Evolutionary conservation across 805 yeast species (phyloP).

Genomic region (Saturnispora gosingensis): DNA sequence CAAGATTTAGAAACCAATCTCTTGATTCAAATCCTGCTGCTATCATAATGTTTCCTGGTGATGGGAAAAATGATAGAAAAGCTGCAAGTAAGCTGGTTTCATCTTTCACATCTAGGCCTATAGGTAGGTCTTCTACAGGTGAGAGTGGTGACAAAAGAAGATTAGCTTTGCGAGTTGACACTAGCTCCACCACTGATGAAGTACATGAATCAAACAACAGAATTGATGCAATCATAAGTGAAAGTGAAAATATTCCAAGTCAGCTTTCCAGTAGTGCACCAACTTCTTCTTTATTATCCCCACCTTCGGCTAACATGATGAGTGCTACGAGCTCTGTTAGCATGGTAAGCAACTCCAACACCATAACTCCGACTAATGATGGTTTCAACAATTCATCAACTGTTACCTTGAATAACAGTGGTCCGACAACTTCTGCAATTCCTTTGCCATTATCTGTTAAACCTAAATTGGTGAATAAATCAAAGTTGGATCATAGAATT

Average conservation of each 20-base stretch:
- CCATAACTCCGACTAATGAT: neutral
- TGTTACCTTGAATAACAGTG: neutral
- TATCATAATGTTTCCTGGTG: conserved; percentile 42
- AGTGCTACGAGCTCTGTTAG: conserved; percentile 1
- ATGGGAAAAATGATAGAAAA: conserved; percentile 12
- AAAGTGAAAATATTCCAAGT: neutral
- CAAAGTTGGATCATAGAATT: conserved; percentile 7
- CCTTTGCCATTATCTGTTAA: neutral
- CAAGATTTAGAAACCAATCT: conserved; percentile 15
- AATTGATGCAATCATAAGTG: neutral
- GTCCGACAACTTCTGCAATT: neutral
- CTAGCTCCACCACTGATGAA: neutral
- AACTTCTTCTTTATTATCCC: neutral
- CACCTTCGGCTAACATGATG: neutral
- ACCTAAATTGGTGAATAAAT: neutral
- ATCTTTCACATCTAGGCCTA: neutral
- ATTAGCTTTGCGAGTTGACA: neutral
- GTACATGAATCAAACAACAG: neutral
- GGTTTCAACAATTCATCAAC: neutral
- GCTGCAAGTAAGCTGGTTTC: neutral
- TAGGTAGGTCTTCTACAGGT: neutral
- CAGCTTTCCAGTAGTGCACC: conserved; percentile 3
- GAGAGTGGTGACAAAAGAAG: neutral
- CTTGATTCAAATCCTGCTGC: conserved; percentile 22
- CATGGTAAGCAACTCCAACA: neutral